These are phyloP conservation scores for Dichotomocladium elegans DNA, from an alignment of 371 early-diverging fungal genomes.

Conservation along the genomic window DNA sequence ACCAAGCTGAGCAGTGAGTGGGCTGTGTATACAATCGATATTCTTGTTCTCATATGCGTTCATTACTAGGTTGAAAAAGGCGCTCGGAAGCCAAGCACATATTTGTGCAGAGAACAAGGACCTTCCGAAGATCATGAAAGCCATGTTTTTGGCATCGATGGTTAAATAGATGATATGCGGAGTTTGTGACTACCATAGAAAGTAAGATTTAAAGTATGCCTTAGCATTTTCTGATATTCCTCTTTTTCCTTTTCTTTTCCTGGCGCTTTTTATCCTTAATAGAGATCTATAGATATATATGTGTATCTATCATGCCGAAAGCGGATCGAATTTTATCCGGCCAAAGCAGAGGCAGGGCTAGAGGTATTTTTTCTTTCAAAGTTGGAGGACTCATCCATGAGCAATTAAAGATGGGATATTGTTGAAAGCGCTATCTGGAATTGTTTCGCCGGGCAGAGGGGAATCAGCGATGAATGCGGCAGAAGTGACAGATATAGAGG, in stretches of 20 bases:
- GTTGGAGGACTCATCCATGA: too few relatives aligned
- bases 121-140: slow-evolving; percentile 77
- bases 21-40: not conserved
- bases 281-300: too few relatives aligned
- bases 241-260: not conserved
- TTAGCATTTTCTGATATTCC: not conserved
- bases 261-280: not conserved
- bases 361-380: too few relatives aligned
- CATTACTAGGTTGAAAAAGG: slow-evolving; percentile 47
- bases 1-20: slow-evolving; percentile 65
- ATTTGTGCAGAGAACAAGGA: slow-evolving; percentile 76
- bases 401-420: too few relatives aligned
- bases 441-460: too few relatives aligned
- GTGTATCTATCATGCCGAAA: too few relatives aligned
- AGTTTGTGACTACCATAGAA: not conserved
- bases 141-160: slow-evolving; percentile 73
- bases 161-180: slow-evolving; percentile 37
- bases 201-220: too few relatives aligned
- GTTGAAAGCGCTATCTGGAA: too few relatives aligned
- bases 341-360: too few relatives aligned
- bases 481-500: too few relatives aligned
- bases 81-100: slow-evolving; percentile 63
- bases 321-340: too few relatives aligned
- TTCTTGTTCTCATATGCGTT: not conserved
- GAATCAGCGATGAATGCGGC: too few relatives aligned